Evolutionary conservation across 441 rosid genomes (phyloP).

Genomic region (Sinapis alba): DNA sequence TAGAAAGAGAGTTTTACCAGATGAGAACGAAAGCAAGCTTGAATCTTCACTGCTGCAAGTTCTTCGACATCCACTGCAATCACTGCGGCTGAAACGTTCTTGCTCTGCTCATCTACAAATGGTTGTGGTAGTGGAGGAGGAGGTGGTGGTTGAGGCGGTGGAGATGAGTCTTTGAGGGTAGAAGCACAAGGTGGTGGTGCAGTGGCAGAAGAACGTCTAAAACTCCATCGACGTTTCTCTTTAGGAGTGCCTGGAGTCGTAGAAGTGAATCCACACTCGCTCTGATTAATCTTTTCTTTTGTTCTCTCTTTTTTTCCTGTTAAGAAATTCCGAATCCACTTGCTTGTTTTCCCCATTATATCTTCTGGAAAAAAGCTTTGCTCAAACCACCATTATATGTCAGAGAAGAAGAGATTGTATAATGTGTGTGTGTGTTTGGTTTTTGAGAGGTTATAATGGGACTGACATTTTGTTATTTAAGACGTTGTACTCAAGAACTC

Average conservation of each 20-base stretch:
- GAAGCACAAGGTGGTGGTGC: slow-evolving; percentile 39
- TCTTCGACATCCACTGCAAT: slow-evolving; percentile 64
- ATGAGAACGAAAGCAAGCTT: slow-evolving; percentile 74
- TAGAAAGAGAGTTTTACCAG: slow-evolving; percentile 50
- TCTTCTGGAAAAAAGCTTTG: slow-evolving; percentile 29
- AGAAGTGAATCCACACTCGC: slow-evolving; percentile 52
- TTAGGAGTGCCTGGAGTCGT: slow-evolving; percentile 59
- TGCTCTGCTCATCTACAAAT: slow-evolving; percentile 46
- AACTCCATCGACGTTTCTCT: slow-evolving; percentile 90
- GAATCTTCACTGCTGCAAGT: slow-evolving; percentile 76
- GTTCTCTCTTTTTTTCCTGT: slow-evolving; percentile 69
- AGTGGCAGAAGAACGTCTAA: slow-evolving; percentile 75
- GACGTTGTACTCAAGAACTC: slow-evolving; percentile 37
- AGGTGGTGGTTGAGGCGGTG: slow-evolving; percentile 34
- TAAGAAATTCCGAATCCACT: slow-evolving; percentile 78
- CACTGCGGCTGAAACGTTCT: slow-evolving; percentile 48
- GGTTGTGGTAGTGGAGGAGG: slow-evolving; percentile 18
- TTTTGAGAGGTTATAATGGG: slow-evolving; percentile 13
- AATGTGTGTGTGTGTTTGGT: not conserved
- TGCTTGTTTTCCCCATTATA: slow-evolving; percentile 77
- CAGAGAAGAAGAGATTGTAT: slow-evolving; percentile 20
- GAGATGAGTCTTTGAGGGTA: slow-evolving; percentile 26
- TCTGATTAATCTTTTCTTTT: slow-evolving; percentile 39
- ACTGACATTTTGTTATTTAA: slow-evolving; percentile 30
- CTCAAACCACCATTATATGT: slow-evolving; percentile 22